Evolutionary conservation across 2,329 filamentous ascomycete species (phyloP), one percentile per base, ranked within the genome.

Genomic region (Diplodia sapinea): DNA sequence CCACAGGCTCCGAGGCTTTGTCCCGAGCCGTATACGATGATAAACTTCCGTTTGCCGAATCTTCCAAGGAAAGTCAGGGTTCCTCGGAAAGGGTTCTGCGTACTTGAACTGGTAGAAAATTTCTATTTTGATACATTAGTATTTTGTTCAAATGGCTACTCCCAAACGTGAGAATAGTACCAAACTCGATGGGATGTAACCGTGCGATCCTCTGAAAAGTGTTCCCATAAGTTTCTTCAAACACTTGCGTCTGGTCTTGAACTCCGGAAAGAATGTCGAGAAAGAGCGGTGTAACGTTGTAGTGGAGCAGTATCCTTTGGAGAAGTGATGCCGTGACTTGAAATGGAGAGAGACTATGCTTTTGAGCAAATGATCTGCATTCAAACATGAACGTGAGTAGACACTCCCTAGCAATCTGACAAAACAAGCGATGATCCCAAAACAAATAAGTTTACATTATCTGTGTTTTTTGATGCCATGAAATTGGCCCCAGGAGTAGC

Each of bases 81-180:
- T 17, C 26, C 38, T 26, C 3, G 20, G 13, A 47, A 23, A 31
- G 5, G 20, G 8, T 12, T 57, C 64, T 4, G 38, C 64, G 26
- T 66, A 57, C 29, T 66, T 66, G 15, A 66, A 38, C 29, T 66
- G 64, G 23, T 66, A 66, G 1, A 38, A 33, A 26, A 66, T 57
- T 20, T 66, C 64, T 57, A 66, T 13, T 2, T 31, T n/a, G n/a
- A n/a, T n/a, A n/a, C n/a, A n/a, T n/a, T n/a, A n/a, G n/a, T n/a
- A n/a, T n/a, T n/a, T n/a, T n/a, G n/a, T n/a, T n/a, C n/a, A n/a
- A n/a, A n/a, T n/a, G n/a, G n/a, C n/a, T n/a, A n/a, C n/a, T n/a
- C n/a, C n/a, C n/a, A n/a, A n/a, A n/a, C n/a, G n/a, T n/a, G n/a
- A n/a, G n/a, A n/a, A n/a, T n/a, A n/a, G n/a, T n/a, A n/a, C n/a